Percentiles rank a stretch among this genome's conserved stretches.
Evolutionary conservation across 805 yeast genomes (phyloP).

Genomic region (Pichia sporocuriosa): DNA sequence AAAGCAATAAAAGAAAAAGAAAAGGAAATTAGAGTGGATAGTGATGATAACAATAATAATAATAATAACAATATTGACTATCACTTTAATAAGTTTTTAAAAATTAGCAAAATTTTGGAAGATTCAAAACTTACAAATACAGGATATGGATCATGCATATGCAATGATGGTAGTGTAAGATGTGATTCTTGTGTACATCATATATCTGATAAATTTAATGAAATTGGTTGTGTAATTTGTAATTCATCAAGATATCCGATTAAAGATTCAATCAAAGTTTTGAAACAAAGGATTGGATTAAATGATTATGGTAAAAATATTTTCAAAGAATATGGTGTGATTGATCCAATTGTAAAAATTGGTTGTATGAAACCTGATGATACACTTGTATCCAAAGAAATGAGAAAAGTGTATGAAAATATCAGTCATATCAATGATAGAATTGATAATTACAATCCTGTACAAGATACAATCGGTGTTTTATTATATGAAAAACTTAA

Average conservation of each 20-base stretch:
- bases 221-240: background rate
- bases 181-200: slow-evolving; percentile 1
- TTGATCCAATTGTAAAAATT: background rate
- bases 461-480: slow-evolving; percentile 4
- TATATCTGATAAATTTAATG: background rate
- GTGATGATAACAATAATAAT: background rate
- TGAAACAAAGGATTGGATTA: background rate
- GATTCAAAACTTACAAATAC: slow-evolving; percentile 2
- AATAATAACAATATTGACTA: background rate
- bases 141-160: slow-evolving; percentile 3
- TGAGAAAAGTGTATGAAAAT: background rate
- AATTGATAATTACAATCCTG: background rate
- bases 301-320: background rate
- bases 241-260: slow-evolving; percentile 4
- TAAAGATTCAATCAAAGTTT: slow-evolving; percentile 1
- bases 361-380: background rate
- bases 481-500: background rate
- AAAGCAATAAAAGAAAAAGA: no score
- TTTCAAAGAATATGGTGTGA: background rate
- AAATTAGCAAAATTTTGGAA: background rate
- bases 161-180: slow-evolving; percentile 3
- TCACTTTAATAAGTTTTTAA: background rate
- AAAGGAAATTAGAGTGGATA: no score
- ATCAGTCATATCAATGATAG: background rate
- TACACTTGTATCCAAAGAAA: background rate